A percentile compares a stretch with the other conserved stretches of the same genome.
Conservation (phyloP, 208 protist species). For the Angomonas deanei region DNA sequence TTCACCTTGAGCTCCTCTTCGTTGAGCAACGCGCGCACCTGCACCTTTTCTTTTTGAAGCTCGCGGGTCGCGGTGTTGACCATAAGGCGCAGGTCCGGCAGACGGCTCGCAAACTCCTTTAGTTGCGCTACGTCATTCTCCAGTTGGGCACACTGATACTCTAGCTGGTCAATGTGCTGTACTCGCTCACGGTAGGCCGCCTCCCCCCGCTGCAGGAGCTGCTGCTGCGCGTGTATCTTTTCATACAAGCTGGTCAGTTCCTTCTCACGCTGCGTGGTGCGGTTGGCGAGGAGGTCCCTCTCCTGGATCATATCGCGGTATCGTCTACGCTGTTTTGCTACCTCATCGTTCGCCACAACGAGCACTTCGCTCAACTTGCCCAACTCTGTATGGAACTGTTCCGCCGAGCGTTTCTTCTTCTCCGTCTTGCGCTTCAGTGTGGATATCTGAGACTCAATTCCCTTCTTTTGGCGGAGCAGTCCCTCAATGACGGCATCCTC, state of each 20-base stretch:
- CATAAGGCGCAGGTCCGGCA: constrained; percentile 59
- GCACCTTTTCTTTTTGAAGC: constrained; percentile 64
- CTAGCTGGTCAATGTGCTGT: constrained; percentile 50
- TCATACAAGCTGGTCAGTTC: constrained; percentile 95
- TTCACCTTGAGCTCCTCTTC: constrained; percentile 96
- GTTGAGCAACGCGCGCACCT: constrained; percentile 89
- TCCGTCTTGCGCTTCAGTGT: constrained; percentile 28
- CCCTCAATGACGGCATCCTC: constrained; percentile 42
- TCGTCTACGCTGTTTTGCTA: constrained; percentile 87
- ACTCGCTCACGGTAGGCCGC: constrained; percentile 88
- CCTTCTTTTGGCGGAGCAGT: constrained; percentile 44
- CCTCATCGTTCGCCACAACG: constrained; percentile 82
- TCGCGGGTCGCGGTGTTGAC: constrained; percentile 65
- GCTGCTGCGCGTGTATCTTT: constrained; percentile 94
- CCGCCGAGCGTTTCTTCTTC: constrained; percentile 34
- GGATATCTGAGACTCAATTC: constrained; percentile 37
- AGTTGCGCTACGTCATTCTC: constrained; percentile 45
- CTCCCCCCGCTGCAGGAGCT: constrained; percentile 92
- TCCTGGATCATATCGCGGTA: constrained; percentile 92
- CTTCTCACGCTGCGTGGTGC: constrained; percentile 93
- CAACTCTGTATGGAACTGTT: constrained; percentile 68
- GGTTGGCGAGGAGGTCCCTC: constrained; percentile 88
- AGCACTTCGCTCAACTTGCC: constrained; percentile 92
- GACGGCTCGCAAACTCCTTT: constrained; percentile 29
- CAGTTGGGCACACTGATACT: constrained; percentile 46